Evolutionary conservation across 2,329 filamentous ascomycete species (phyloP), one percentile per base, ranked within the genome.

Genomic region (Ceratocystis ficicola): DNA sequence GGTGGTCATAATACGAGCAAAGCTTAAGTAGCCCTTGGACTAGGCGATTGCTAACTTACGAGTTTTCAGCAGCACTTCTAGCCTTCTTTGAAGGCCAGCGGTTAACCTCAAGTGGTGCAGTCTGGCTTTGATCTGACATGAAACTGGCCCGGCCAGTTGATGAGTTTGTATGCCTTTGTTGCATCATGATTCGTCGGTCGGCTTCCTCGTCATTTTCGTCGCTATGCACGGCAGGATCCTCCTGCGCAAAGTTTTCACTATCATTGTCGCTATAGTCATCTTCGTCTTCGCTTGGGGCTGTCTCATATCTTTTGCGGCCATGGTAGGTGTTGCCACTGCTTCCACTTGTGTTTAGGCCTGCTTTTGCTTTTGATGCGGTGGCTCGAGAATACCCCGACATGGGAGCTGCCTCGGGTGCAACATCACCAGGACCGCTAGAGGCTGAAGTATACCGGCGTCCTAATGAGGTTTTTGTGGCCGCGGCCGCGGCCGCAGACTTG

Each of bases 251-350:
- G 4, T 44, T 36, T 50, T 68, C 66, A n/a, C 60, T 63, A 25
- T 48, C 59, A 5, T 44, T 44, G 17, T 63, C 64, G 61, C 64
- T 65, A 61, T 63, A 65, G 20, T 55, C 50, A 28, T 65, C 60
- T n/a, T 68, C 63, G 30, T 65, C 48, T 15, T 65, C 63, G 50
- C 66, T 68, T 30, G 66, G 55, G 17, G 48, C 66, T 17, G 62
- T 65, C 20, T 65, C 62, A 32, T 67, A 67, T 61, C 22, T 25
- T 36, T 59, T 44, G 12, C 17, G 28, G 25, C 17, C 48, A 10
- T 15, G 22, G 22, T 44, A 30, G 6, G 44, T 17, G 20, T 66
- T 64, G 36, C 44, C n/a, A 57, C 1, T 30, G 17, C 28, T 4
- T 57, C 52, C 28, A 30, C 15, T 8, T n/a, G 25, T 30, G 52